Base-by-base conservation (phyloP, 2,329 filamentous ascomycete genomes). In the Ramularia collo-cygni region DNA sequence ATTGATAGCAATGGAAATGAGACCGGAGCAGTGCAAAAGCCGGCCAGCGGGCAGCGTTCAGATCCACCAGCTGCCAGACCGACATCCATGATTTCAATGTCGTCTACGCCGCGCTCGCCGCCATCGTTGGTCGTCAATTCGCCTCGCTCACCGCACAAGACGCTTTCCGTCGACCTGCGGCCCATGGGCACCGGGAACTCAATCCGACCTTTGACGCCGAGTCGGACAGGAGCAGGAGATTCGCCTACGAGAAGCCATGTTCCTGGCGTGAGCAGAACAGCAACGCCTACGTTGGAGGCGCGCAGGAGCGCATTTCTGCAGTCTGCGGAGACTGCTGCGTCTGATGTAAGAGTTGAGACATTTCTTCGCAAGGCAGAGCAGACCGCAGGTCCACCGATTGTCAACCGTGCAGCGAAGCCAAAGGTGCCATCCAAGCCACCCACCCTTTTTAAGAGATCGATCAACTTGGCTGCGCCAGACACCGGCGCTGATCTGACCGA, bases 331-430 rank as follows among this genome's bases (percentile, higher is more conserved):
- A 38, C 44, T 4, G 31, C 42, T 7, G 28, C 18, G n/a, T 39
- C 47, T 12, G 21, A 29, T 2, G 24, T 27, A 8, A 36, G 40
- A 21, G 27, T 31, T 28, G 13, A 21, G 12, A 24, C 42, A 32
- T 33, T 38, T 24, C 35, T 40, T 17, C 32, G 31, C 10, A 48
- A 50, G 26, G n/a, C 44, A 12, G 44, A 48, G 14, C 29, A 42
- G 9, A 44, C 63, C 8, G 71, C 72, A 4, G 60, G 71, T 8
- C 85, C 85, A 8, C 86, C 87, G 4, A 83, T 84, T 1, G 74
- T 89, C 27, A 92, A 93, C 59, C 79, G 89, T 39, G 79, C 80
- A 19, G 85, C 85, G 28, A 94, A 93, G 62, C 82, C 83, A 3
- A 81, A 77, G 53, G 74, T 83, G 38, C 71, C 71, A 8, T 60